Base-by-base conservation (phyloP, 2,329 filamentous ascomycete species). In the Teratosphaeriaceae sp. region DNA sequence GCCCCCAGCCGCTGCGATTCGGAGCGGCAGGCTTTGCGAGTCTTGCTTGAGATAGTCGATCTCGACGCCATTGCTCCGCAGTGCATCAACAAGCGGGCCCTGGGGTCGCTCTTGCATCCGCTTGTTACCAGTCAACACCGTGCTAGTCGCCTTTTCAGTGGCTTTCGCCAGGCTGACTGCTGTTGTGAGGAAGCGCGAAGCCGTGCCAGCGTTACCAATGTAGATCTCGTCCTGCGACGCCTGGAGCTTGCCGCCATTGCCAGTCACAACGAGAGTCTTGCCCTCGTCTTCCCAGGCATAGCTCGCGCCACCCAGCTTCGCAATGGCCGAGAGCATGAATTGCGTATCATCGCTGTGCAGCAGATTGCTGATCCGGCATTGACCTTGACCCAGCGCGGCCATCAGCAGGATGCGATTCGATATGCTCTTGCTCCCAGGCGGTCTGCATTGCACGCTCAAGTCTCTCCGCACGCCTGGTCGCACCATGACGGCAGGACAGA, bases 51-150 rank as follows among this genome's bases (percentile, higher is more conserved):
- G 68, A 60, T 95, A 98, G 47, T 88, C 80, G 54, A 98, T 81
- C 5, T 76, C 73, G n/a, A 94, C 83, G 16, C 90, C 92, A 59
- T 97, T 98, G 1, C 79, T 76, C 35, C 83, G 80, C 39, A 98
- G 73, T 18, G 92, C 90, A 61, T 96, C 88, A 11, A 98, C 90
- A 11, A 98, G 76, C 15, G 92, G 84, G 2, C 88, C 90, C 57
- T 97, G 95, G 1, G 94, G 94, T 42, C 92, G 79, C 53, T 90
- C 81, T 69, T 97, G 94, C 92, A 98, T 98, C 41, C 92, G 80
- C 8, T 85, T 82, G 65, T 98, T 98, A 34, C 92, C 92, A 1
- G 92, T 98, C 27, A 98, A 72, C 23, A 95, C 69, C 3, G 85
- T 95, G 3, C 82, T 82, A 15, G 75, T 73, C 12, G 79, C 75